These are phyloP conservation scores for Cyberlindnera xishuangbannaensis DNA, from an alignment of 805 yeast genomes.

Conservation along the genomic window DNA sequence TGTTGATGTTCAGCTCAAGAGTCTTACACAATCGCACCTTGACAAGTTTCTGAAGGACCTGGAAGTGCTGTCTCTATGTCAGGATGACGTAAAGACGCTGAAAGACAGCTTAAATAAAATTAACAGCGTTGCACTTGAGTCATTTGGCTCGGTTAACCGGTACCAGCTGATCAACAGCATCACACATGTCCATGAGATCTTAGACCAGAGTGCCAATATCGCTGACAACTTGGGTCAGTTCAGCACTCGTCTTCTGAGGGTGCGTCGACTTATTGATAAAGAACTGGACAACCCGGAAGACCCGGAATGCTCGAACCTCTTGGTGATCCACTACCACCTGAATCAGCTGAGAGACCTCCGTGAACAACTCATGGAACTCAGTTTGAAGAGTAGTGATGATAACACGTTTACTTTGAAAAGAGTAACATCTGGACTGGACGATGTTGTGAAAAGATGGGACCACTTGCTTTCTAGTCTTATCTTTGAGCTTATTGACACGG, in stretches of 20 bases:
- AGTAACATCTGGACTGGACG: constrained; percentile 39
- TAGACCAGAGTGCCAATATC: constrained; percentile 62
- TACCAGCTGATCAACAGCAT: constrained; percentile 66
- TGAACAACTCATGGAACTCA: constrained; percentile 63
- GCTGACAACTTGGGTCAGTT: constrained; percentile 57
- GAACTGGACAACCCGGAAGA: constrained; percentile 34
- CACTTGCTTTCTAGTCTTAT: constrained; percentile 58
- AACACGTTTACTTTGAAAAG: constrained; percentile 58
- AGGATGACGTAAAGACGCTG: constrained; percentile 44
- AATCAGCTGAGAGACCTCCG: constrained; percentile 69
- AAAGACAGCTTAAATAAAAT: constrained; percentile 41
- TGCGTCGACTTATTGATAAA: constrained; percentile 48
- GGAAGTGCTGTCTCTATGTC: constrained; percentile 32
- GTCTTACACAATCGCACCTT: constrained; percentile 41
- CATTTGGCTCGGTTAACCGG: constrained; percentile 52
- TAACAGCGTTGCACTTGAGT: constrained; percentile 45
- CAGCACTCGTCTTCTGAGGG: constrained; percentile 40
- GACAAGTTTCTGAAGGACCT: constrained; percentile 45
- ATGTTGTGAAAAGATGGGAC: constrained; percentile 54
- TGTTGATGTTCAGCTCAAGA: constrained; percentile 49
- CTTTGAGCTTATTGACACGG: constrained; percentile 63
- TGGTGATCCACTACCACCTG: constrained; percentile 58
- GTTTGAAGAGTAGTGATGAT: constrained; percentile 53
- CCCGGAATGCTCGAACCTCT: constrained; percentile 25
- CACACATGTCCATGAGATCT: constrained; percentile 63